Evolutionary conservation across 2,329 filamentous ascomycete genomes (phyloP).

Genomic region (Neopestalotiopsis clavispora): DNA sequence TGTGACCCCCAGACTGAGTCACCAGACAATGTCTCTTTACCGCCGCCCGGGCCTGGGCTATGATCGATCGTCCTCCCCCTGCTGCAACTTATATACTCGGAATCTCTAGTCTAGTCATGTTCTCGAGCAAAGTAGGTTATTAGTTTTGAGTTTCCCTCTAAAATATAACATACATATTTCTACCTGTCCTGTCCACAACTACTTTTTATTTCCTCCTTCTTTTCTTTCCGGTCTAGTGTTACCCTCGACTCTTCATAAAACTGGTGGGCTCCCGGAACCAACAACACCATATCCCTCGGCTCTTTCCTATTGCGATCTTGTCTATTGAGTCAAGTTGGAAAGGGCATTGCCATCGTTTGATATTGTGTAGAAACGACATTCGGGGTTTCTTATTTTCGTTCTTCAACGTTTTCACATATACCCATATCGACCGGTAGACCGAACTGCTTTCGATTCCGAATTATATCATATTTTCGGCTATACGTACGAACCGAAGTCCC

Average conservation of each 20-base stretch:
- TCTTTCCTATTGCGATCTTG: background rate
- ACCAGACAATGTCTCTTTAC: background rate
- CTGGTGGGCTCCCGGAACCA: background rate
- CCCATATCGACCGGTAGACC: background rate
- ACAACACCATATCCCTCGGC: background rate
- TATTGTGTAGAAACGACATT: background rate
- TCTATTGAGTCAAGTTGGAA: background rate
- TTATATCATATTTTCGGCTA: background rate
- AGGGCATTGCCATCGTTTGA: background rate
- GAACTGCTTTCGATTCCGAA: background rate
- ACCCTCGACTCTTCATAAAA: background rate
- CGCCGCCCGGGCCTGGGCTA: constrained; percentile 3
- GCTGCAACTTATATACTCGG: constrained; percentile 1
- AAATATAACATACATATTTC: constrained; percentile 1
- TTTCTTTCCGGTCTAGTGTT: background rate
- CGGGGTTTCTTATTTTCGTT: background rate
- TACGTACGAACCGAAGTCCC: background rate
- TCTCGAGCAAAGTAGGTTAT: background rate
- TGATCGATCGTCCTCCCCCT: background rate
- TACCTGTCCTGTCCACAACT: background rate
- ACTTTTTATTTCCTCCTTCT: background rate
- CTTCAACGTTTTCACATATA: background rate
- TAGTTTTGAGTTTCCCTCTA: constrained; percentile 1
- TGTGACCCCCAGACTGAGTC: background rate
- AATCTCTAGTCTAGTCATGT: background rate